Conservation (phyloP, 1,284 basidiomycete species). For the Moesziomyces sp. region DNA sequence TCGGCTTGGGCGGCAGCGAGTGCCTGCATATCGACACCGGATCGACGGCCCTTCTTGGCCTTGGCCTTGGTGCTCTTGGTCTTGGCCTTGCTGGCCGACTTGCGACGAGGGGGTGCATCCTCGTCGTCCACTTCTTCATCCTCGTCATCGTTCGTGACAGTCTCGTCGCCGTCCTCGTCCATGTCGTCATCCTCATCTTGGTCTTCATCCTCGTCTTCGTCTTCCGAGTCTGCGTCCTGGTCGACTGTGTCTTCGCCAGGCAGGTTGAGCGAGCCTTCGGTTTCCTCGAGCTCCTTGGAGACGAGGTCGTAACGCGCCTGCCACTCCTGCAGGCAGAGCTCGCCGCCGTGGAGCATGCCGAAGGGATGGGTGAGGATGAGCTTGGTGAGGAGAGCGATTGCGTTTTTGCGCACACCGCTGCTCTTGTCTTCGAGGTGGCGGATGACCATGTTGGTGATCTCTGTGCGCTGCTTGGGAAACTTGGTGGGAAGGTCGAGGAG, state of each 20-base stretch:
- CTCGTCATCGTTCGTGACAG: slow-evolving; percentile 14
- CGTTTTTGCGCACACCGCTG: slow-evolving; percentile 84
- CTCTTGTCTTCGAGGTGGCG: slow-evolving; percentile 90
- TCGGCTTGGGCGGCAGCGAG: slow-evolving; percentile 54
- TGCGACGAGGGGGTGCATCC: slow-evolving; percentile 13
- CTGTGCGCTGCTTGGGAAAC: slow-evolving; percentile 86
- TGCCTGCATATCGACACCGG: slow-evolving; percentile 67
- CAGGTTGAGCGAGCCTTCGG: slow-evolving; percentile 57
- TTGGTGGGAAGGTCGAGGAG: slow-evolving; percentile 78
- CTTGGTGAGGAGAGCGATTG: slow-evolving; percentile 80
- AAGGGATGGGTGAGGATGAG: slow-evolving; percentile 91
- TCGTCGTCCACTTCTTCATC: slow-evolving; percentile 21
- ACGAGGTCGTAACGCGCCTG: slow-evolving; percentile 74
- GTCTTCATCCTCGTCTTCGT: slow-evolving; percentile 62
- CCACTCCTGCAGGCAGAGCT: slow-evolving; percentile 80
- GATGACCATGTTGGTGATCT: slow-evolving; percentile 80
- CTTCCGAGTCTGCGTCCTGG: slow-evolving; percentile 67
- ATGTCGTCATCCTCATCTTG: slow-evolving; percentile 66
- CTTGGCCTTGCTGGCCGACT: slow-evolving; percentile 24
- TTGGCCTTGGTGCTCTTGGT: slow-evolving; percentile 23
- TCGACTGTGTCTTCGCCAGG: slow-evolving; percentile 58
- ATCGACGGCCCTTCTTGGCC: slow-evolving; percentile 66
- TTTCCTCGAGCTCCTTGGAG: slow-evolving; percentile 72
- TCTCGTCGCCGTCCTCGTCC: slow-evolving; percentile 58
- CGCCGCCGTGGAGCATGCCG: slow-evolving; percentile 83